Evolutionary conservation across 805 yeast species (phyloP).

Genomic region (Myxozyma melibiosi): DNA sequence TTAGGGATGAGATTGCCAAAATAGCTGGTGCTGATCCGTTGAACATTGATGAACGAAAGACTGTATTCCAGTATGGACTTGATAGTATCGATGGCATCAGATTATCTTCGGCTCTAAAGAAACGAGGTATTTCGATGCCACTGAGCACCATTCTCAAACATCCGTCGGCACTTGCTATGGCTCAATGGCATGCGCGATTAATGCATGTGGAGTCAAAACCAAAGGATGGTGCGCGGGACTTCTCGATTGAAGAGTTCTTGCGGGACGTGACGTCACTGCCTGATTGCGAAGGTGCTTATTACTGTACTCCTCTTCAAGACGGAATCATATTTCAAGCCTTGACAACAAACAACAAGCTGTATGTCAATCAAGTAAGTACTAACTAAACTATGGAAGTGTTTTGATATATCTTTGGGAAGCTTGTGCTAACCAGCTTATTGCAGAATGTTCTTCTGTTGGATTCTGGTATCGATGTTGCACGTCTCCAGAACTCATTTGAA

Average conservation of each 20-base stretch:
- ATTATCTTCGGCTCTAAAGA: slow-evolving; percentile 23
- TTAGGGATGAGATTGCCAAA: slow-evolving; percentile 6
- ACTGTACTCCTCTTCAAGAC: slow-evolving; percentile 36
- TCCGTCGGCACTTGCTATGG: slow-evolving; percentile 21
- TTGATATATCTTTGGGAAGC: too few relatives aligned
- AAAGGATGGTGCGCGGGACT: neutral
- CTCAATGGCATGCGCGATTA: neutral
- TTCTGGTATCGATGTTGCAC: slow-evolving; percentile 9
- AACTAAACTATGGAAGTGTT: neutral
- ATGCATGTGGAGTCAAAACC: neutral
- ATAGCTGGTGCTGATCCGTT: slow-evolving; percentile 1
- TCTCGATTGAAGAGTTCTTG: neutral
- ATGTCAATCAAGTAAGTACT: slow-evolving; percentile 27
- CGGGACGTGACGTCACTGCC: neutral
- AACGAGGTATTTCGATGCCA: slow-evolving; percentile 14
- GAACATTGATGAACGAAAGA: neutral
- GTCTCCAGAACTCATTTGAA: slow-evolving; percentile 23
- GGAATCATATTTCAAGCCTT: slow-evolving; percentile 30
- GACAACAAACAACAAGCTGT: slow-evolving; percentile 10
- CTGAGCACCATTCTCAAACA: slow-evolving; percentile 21
- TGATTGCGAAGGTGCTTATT: slow-evolving; percentile 11
- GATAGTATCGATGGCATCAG: slow-evolving; percentile 36
- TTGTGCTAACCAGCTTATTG: neutral
- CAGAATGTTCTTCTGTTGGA: slow-evolving; percentile 22
- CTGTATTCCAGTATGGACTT: slow-evolving; percentile 33